Base-by-base conservation (phyloP, 192 early-diverging fungal species). In the Cladochytrium replicatum region DNA sequence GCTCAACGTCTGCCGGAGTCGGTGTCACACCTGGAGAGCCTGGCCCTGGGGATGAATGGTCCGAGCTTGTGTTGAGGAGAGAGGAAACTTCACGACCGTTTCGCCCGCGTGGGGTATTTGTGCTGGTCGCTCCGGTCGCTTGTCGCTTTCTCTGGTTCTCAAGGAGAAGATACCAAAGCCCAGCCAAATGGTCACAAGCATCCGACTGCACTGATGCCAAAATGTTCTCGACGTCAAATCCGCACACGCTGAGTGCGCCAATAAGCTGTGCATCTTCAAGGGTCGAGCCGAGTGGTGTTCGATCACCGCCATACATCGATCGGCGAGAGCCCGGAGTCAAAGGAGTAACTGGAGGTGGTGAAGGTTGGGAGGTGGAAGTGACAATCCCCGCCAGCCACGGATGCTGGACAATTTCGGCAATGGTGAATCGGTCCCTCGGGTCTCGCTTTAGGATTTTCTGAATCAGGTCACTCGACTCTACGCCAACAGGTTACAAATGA, bases 121-220 rank as follows among this genome's bases (percentile, higher is more conserved):
- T n/a, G n/a, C n/a, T n/a, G n/a, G n/a, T n/a, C n/a, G n/a, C n/a
- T n/a, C n/a, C n/a, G n/a, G n/a, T n/a, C n/a, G n/a, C n/a, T n/a
- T n/a, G n/a, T n/a, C n/a, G n/a, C n/a, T n/a, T n/a, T n/a, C 47
- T 42, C 17, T 52, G 50, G 41, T 56, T 57, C 17, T 74, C 71
- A 11, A 84, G 52, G 6, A 84, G 56, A 32, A 87, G 57, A 50
- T 80, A 75, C 84, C 84, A 87, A 13, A 87, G 61, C 13, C 77
- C 81, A 47, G 70, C 69, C 41, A 64, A 55, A 5, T 68, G 63
- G 55, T 83, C 77, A 38, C 80, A 81, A 4, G 70, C 61, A 31
- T 78, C 70, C 0, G 61, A 54, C 29, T 71, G 68, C 11, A 83
- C 79, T 22, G 67, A 71, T 15, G 63, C 67, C 38, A 69, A 30